phyloP scores from a whole-genome alignment of 1,284 basidiomycete species.

The Tilletia horrida region DNA sequence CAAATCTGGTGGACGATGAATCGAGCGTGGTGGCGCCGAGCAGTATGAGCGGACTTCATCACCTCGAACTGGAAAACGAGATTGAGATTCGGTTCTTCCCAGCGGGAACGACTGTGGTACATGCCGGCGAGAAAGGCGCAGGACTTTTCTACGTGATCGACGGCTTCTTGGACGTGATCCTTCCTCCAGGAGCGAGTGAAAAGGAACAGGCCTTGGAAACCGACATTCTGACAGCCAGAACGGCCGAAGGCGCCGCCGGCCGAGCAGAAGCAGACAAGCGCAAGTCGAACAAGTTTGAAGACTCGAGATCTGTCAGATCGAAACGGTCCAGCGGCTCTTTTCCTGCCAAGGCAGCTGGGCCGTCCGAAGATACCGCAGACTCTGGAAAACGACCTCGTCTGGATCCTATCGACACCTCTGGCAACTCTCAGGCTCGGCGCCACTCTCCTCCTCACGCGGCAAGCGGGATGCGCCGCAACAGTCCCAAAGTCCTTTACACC shows the following conservation, averaged over 20 bases:
- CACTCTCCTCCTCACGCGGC: neutral
- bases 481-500: conserved; percentile 66
- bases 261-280: neutral
- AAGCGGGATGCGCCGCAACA: conserved; percentile 9
- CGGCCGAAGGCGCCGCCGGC: neutral
- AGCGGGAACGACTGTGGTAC: conserved; percentile 78
- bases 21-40: conserved; percentile 19
- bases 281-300: neutral
- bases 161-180: conserved; percentile 85
- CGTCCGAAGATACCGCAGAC: neutral
- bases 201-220: conserved; percentile 23
- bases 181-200: conserved; percentile 60
- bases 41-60: conserved; percentile 29
- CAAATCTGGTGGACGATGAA: conserved; percentile 28
- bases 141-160: conserved; percentile 98
- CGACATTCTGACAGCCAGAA: conserved; percentile 13
- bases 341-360: neutral
- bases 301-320: neutral
- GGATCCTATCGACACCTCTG: neutral
- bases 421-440: neutral
- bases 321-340: conserved; percentile 8
- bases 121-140: conserved; percentile 82
- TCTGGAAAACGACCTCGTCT: neutral
- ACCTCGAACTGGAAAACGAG: conserved; percentile 76
- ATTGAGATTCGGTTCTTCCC: conserved; percentile 92